Evolutionary conservation across 1,284 basidiomycete genomes (phyloP).

Genomic region (Austroboletus olivaceoglutinosus): DNA sequence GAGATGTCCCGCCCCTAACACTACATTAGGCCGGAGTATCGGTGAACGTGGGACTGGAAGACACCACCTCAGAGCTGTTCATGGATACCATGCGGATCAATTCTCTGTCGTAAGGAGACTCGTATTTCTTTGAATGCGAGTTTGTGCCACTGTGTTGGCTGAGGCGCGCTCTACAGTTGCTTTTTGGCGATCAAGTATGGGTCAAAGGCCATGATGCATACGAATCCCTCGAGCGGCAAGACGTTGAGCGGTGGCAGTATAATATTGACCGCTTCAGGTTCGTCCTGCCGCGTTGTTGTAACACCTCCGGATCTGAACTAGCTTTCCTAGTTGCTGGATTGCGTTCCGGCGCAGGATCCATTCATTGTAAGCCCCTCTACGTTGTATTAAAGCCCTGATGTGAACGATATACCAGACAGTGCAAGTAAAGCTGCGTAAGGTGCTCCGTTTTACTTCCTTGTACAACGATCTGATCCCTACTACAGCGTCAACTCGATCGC

Average conservation of each 20-base stretch:
- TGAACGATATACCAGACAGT: slow-evolving; percentile 56
- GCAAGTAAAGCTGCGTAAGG: slow-evolving; percentile 87
- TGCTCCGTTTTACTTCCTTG: slow-evolving; percentile 10
- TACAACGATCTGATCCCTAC: slow-evolving; percentile 7
- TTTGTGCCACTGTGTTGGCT: neutral
- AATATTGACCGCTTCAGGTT: slow-evolving; percentile 86
- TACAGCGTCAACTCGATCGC: slow-evolving; percentile 82
- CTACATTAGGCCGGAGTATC: slow-evolving; percentile 62
- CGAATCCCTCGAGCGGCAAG: slow-evolving; percentile 66
- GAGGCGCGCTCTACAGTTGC: slow-evolving; percentile 49
- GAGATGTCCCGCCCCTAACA: slow-evolving; percentile 6
- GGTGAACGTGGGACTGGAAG: slow-evolving; percentile 44
- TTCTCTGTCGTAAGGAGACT: slow-evolving; percentile 64
- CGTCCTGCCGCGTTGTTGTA: slow-evolving; percentile 21
- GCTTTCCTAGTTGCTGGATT: slow-evolving; percentile 71
- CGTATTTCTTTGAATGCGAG: neutral
- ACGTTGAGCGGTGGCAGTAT: slow-evolving; percentile 75
- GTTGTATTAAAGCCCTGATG: neutral
- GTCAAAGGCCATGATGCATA: slow-evolving; percentile 74
- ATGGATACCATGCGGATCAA: slow-evolving; percentile 82
- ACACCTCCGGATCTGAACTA: slow-evolving; percentile 5
- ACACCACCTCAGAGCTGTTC: slow-evolving; percentile 66
- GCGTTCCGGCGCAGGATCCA: slow-evolving; percentile 79
- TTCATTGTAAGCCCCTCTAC: slow-evolving; percentile 65
- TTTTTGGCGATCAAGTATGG: slow-evolving; percentile 91